Conservation (phyloP, 148 eudicot genomes). For the Fagopyrum tataricum region DNA sequence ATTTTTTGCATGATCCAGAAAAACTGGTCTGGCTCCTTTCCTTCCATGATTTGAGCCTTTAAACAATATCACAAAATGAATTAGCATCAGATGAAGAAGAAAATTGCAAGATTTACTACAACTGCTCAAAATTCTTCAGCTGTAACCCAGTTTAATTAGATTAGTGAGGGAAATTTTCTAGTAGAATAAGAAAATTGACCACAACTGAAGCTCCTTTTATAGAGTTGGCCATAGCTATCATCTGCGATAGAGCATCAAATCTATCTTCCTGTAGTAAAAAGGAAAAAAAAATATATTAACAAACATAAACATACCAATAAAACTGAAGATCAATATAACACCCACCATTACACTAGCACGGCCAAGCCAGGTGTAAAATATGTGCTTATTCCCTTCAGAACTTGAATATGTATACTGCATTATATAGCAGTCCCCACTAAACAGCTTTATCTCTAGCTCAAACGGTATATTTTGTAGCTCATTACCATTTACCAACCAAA, state of each 20-base stretch:
- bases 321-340: not conserved
- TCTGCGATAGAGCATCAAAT: conserved; percentile 31
- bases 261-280: conserved; percentile 35
- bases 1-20: conserved; percentile 29
- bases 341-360: conserved; percentile 29
- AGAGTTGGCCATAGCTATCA: conserved; percentile 26
- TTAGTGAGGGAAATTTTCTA: not conserved
- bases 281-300: not conserved
- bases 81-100: not conserved
- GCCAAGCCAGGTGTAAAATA: conserved; percentile 47
- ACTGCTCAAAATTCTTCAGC: not conserved
- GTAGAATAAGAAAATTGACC: conserved; percentile 21
- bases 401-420: conserved; percentile 33
- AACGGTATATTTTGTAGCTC: conserved; percentile 22
- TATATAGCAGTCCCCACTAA: conserved; percentile 40
- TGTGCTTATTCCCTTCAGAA: conserved; percentile 29
- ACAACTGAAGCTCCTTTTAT: conserved; percentile 36
- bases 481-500: conserved; percentile 34
- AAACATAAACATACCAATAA: not conserved
- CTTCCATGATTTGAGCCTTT: conserved; percentile 38
- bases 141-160: not conserved
- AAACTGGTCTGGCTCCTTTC: conserved; percentile 36
- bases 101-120: not conserved
- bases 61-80: conserved; percentile 16
- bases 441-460: conserved; percentile 27